Evolutionary conservation across 1,284 basidiomycete genomes (phyloP).

Genomic region (Pseudozyma thailandica): DNA sequence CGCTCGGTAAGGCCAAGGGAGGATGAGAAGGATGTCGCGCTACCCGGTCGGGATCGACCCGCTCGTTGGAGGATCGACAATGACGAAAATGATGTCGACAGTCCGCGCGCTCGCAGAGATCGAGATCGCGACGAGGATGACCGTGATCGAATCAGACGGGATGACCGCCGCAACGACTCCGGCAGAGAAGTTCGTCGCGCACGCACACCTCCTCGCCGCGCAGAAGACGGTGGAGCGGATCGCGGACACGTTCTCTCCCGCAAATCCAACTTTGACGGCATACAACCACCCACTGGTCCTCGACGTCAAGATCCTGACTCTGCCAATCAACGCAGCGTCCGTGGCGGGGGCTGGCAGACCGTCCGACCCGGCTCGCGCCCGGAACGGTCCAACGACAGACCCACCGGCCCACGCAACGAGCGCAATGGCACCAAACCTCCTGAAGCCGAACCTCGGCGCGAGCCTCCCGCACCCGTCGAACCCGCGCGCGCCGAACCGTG

Average conservation of each 20-base stretch:
- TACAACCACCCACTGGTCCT: constrained; percentile 26
- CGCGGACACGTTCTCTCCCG: constrained; percentile 32
- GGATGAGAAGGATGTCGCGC: neutral
- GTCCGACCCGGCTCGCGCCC: constrained; percentile 28
- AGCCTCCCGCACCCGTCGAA: constrained; percentile 2
- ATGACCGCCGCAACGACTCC: neutral
- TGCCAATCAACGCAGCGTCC: constrained; percentile 26
- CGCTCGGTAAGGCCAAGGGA: constrained; percentile 8
- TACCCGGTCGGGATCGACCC: constrained; percentile 16
- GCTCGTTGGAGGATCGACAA: constrained; percentile 35
- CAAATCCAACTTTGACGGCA: constrained; percentile 23
- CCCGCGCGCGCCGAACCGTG: constrained; percentile 36
- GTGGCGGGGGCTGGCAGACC: constrained; percentile 42
- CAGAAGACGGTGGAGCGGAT: constrained; percentile 13
- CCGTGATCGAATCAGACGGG: neutral
- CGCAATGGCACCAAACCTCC: constrained; percentile 2
- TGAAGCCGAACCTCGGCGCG: constrained; percentile 2
- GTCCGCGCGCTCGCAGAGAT: neutral
- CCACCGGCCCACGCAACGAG: constrained; percentile 7
- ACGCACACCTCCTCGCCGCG: constrained; percentile 11
- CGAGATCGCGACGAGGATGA: constrained; percentile 6
- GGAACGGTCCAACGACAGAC: constrained; percentile 3
- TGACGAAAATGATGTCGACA: neutral
- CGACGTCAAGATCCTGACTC: constrained; percentile 24
- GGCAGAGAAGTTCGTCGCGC: constrained; percentile 10